Evolutionary conservation across 257 asterid species (phyloP).

Genomic region (Solanum gandarillasii): DNA sequence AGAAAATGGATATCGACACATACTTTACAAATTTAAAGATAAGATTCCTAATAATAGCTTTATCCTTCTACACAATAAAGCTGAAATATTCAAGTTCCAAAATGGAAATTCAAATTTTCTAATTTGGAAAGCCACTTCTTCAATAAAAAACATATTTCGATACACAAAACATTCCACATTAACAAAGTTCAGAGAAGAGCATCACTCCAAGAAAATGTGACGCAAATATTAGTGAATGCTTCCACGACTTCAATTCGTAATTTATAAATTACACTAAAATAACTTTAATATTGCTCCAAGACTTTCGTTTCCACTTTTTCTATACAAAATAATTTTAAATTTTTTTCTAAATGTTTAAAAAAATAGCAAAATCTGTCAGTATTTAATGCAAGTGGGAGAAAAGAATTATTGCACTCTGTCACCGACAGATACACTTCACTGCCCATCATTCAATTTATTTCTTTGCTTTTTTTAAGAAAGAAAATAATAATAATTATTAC

Average conservation of each 20-base stretch:
- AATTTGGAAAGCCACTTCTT: not conserved
- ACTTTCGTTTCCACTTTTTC: not conserved
- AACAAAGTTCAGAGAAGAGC: not conserved
- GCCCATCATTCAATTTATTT: not conserved
- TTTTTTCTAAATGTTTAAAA: no score
- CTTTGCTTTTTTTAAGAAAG: not conserved
- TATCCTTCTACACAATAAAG: not conserved
- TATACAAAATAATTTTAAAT: not conserved
- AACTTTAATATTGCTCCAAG: not conserved
- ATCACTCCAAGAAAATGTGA: not conserved
- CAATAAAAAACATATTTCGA: accelerated
- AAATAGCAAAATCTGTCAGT: not conserved
- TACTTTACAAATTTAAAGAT: not conserved
- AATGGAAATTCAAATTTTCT: not conserved
- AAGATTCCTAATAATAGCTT: not conserved
- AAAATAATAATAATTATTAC: not conserved
- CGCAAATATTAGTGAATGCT: not conserved
- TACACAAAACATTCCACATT: accelerated
- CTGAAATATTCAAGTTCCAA: not conserved
- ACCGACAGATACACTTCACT: not conserved
- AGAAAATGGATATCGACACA: not conserved
- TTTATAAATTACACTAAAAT: not conserved
- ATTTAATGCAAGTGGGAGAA: not conserved
- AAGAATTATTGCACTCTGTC: not conserved
- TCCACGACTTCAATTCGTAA: accelerated